Evolutionary conservation across 306 rosid species (phyloP).

Genomic region (Cyclanthera cordifolia): DNA sequence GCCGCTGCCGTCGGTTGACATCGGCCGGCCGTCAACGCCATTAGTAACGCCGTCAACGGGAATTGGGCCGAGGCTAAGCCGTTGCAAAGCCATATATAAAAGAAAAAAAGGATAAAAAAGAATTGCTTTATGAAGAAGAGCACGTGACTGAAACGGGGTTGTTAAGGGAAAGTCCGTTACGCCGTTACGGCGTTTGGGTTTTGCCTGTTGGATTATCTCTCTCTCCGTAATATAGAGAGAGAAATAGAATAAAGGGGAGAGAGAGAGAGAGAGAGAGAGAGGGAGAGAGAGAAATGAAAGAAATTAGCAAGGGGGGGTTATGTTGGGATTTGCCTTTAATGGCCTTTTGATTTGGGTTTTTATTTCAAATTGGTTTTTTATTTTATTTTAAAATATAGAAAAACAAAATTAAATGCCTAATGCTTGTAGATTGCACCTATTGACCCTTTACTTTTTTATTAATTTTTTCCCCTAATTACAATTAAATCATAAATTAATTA

Average conservation of each 20-base stretch:
- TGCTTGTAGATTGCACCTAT: constrained; percentile 18
- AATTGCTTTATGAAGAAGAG: too few relatives aligned
- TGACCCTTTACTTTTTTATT: constrained; percentile 46
- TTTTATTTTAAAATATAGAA: constrained; percentile 4
- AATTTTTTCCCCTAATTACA: constrained; percentile 27
- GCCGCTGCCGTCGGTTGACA: constrained; percentile 45
- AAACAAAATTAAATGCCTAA: not conserved
- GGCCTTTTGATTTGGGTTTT: not conserved
- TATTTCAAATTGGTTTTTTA: constrained; percentile 1
- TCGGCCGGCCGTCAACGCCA: constrained; percentile 37
- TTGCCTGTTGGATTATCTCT: not conserved
- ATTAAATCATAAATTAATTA: constrained; percentile 27
- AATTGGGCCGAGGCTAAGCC: constrained; percentile 23
- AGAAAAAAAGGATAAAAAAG: too few relatives aligned
- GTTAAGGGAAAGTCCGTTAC: constrained; percentile 32
- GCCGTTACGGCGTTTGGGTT: constrained; percentile 55
- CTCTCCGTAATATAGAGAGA: constrained; percentile 7
- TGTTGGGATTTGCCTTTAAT: constrained; percentile 7
- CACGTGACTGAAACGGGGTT: constrained; percentile 85
- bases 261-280: not conserved
- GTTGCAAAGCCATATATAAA: constrained; percentile 64
- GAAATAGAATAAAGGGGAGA: constrained; percentile 21
- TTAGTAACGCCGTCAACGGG: constrained; percentile 34
- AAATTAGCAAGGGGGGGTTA: constrained; percentile 1
- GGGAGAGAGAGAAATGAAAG: not conserved